These are phyloP conservation scores for Sarcodon sp. DNA, from an alignment of 768 basidiomycete species.

Conservation along the genomic window DNA sequence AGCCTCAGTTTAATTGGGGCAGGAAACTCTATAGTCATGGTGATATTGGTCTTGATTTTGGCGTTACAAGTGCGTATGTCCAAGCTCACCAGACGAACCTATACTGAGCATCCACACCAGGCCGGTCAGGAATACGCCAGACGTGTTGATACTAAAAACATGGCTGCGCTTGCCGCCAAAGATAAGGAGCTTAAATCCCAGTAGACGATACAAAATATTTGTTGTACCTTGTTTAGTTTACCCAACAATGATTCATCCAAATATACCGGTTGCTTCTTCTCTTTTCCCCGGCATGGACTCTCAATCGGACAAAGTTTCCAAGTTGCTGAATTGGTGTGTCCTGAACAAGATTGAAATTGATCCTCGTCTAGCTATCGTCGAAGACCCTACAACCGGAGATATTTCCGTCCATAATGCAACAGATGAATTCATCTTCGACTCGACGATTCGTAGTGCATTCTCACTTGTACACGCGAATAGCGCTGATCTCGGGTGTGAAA, in stretches of 20 bases:
- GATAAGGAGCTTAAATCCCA: slow-evolving; percentile 6
- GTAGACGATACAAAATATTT: slow-evolving; percentile 14
- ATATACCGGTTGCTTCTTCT: background rate
- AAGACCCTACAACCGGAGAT: background rate
- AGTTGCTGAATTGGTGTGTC: background rate
- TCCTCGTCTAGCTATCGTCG: background rate
- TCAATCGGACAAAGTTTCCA: background rate
- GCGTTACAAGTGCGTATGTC: slow-evolving; percentile 49
- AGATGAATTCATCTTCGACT: background rate
- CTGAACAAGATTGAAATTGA: background rate
- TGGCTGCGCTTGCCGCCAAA: slow-evolving; percentile 15
- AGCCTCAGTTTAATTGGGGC: slow-evolving; percentile 77
- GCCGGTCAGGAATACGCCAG: slow-evolving; percentile 36
- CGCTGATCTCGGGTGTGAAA: background rate
- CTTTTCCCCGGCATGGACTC: background rate
- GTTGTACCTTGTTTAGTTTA: background rate
- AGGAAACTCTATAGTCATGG: slow-evolving; percentile 75
- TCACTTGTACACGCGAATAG: background rate
- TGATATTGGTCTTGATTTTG: slow-evolving; percentile 52
- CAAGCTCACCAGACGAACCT: background rate
- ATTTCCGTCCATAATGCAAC: background rate
- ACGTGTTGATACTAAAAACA: slow-evolving; percentile 26
- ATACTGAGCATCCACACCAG: slow-evolving; percentile 12
- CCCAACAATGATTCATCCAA: background rate
- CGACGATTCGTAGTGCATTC: background rate